Percentiles rank a stretch among this genome's conserved stretches.
Evolutionary conservation across 2,329 filamentous ascomycete genomes (phyloP).

Genomic region (Chaetomiaceae sp.): DNA sequence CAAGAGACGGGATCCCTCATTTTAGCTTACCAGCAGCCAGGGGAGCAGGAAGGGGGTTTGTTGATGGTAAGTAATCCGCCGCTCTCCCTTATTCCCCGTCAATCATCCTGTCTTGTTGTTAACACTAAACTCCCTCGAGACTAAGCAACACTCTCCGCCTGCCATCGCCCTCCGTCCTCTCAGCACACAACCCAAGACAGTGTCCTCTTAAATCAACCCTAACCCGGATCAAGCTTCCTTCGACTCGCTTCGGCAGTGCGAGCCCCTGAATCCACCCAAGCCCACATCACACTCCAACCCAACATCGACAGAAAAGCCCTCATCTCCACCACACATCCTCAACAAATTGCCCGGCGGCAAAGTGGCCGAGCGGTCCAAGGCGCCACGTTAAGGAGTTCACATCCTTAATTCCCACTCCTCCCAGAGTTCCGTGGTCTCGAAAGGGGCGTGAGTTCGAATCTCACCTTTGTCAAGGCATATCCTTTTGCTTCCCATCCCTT

Average conservation of each 20-base stretch:
- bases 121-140: too few species aligned
- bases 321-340: conserved; percentile 1
- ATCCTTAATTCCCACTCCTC: not conserved
- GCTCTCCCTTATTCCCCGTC: too few species aligned
- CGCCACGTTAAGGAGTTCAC: too few species aligned
- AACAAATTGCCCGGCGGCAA: not conserved
- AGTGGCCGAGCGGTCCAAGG: conserved; percentile 9
- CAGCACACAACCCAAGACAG: too few species aligned
- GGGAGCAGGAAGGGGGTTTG: too few species aligned
- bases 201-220: too few species aligned
- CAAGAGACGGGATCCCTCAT: too few species aligned
- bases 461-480: conserved; percentile 8
- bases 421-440: conserved; percentile 9
- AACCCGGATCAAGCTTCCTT: not conserved
- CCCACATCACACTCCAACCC: not conserved
- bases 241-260: not conserved
- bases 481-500: not conserved
- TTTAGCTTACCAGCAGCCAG: too few species aligned
- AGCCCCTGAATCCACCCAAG: not conserved
- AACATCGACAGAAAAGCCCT: not conserved
- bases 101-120: too few species aligned
- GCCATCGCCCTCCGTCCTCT: too few species aligned
- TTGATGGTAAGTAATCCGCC: too few species aligned
- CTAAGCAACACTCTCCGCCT: too few species aligned
- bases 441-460: conserved; percentile 14